Evolutionary conservation across 768 basidiomycete species (phyloP), one percentile per base, ranked within the genome.

Genomic region (Rubroboletus satanas): DNA sequence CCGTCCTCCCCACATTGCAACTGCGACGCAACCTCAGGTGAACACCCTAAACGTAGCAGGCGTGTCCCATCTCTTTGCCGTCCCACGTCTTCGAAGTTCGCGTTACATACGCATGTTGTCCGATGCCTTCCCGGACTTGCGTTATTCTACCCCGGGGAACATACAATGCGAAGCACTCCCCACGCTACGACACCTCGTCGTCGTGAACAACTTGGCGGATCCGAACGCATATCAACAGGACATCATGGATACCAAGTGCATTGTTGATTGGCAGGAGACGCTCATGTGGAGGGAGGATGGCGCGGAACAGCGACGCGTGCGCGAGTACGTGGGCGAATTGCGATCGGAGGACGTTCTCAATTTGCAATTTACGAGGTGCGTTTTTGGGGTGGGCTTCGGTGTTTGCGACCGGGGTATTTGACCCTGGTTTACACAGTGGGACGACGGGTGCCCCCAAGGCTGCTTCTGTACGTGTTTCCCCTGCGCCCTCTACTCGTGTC

Each of bases 401-500:
- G 12, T 18, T 55, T 26, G 45, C 18, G 51, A 26, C 36, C 32
- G 21, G 18, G 29, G 11, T n/a, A 3, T 31, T 51, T 49, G 46
- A 62, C 48, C 7, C 41, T 42, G 31, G 32, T 37, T 21, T 12
- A 7, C 8, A 43, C 58, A 91, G 90, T 61, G 89, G 89, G 4
- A 91, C 91, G 10, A 91, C 90, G 3, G 90, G 89, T 14, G 66
- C 75, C 0, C 90, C 91, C 0, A 93, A 93, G 68, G 91, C 88
- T 17, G 90, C 90, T 51, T 89, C 90, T 23, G 90, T 91, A 66
- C 21, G 79, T 72, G 28, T 11, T 49, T 21, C 12, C 8, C 12
- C 29, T 29, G n/a, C 9, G 5, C 21, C n/a, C 1, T 37, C 4
- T 15, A 26, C 8, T 55, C 29, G 1, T 17, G 12, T 36, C 28